Conservation (phyloP, 2,329 filamentous ascomycete genomes). For the Aspergillus transmontanensis region DNA sequence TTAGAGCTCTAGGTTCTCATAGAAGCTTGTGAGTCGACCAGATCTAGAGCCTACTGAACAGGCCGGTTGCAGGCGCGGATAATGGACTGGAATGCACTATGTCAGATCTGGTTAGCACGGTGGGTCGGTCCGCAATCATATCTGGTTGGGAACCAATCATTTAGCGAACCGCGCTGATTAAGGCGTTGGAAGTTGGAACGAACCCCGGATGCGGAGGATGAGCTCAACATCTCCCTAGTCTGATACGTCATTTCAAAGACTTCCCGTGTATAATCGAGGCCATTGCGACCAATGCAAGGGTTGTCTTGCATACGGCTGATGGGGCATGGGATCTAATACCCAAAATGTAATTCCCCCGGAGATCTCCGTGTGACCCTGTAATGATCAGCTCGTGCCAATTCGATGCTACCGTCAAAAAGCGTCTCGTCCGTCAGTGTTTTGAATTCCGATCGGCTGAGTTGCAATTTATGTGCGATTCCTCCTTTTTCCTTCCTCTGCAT, state of each 20-base stretch:
- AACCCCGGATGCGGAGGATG: background rate
- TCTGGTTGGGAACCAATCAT: background rate
- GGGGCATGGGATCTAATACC: background rate
- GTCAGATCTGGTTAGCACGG: rapidly evolving
- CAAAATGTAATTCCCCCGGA: background rate
- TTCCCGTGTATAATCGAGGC: too few relatives aligned
- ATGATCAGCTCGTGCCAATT: background rate
- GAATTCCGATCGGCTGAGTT: background rate
- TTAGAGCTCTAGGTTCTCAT: too few relatives aligned
- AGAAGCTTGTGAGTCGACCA: too few relatives aligned
- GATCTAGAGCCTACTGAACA: too few relatives aligned
- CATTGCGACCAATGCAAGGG: background rate
- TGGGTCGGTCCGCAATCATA: background rate
- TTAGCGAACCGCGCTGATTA: background rate
- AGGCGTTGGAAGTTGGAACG: background rate
- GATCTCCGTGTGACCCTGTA: background rate
- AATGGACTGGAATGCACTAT: background rate
- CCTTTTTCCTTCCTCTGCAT: background rate
- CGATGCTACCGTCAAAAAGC: background rate
- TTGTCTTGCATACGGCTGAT: background rate
- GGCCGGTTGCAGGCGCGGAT: background rate
- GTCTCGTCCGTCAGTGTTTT: too few relatives aligned
- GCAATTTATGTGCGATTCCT: background rate
- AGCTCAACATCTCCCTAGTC: background rate
- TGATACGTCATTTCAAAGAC: background rate